These are phyloP conservation scores for Boletus pseudo-olivaceus DNA, from an alignment of 768 basidiomycete genomes.

Conservation along the genomic window DNA sequence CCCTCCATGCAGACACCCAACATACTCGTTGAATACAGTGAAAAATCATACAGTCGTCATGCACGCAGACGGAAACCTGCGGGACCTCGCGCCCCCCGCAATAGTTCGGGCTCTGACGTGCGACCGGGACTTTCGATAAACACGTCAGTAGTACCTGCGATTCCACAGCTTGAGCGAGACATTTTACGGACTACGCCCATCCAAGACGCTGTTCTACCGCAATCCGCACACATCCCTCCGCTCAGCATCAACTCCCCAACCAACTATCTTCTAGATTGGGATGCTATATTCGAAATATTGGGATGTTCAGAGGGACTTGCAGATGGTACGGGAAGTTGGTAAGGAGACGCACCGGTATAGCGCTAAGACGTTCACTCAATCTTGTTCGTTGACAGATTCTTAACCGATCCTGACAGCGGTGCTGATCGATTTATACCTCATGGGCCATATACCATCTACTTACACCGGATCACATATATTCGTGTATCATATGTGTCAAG, in stretches of 20 bases:
- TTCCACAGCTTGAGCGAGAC: slow-evolving; percentile 6
- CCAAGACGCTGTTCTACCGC: not conserved
- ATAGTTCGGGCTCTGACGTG: not conserved
- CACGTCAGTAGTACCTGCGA: slow-evolving; percentile 6
- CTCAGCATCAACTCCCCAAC: slow-evolving; percentile 9
- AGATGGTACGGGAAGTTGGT: slow-evolving; percentile 5
- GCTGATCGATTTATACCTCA: slow-evolving; percentile 1
- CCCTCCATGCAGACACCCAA: slow-evolving; percentile 8
- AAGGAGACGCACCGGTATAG: slow-evolving; percentile 1
- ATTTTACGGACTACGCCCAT: slow-evolving; percentile 1
- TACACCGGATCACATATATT: slow-evolving; percentile 1
- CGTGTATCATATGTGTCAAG: slow-evolving; percentile 1
- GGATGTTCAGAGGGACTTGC: slow-evolving; percentile 8
- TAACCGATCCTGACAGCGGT: not conserved
- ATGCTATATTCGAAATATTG: slow-evolving; percentile 29
- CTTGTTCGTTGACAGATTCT: slow-evolving; percentile 3
- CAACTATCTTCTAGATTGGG: slow-evolving; percentile 29
- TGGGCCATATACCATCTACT: slow-evolving; percentile 3
- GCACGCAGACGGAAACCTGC: slow-evolving; percentile 21
- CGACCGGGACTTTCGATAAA: slow-evolving; percentile 18
- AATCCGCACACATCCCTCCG: slow-evolving; percentile 3
- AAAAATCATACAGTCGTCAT: not conserved
- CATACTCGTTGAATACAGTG: slow-evolving; percentile 3
- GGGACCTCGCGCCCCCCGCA: slow-evolving; percentile 26
- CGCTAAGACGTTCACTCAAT: not conserved